Base-by-base conservation (phyloP, 1,284 basidiomycete species). In the Cryptococcus deneoformans region DNA sequence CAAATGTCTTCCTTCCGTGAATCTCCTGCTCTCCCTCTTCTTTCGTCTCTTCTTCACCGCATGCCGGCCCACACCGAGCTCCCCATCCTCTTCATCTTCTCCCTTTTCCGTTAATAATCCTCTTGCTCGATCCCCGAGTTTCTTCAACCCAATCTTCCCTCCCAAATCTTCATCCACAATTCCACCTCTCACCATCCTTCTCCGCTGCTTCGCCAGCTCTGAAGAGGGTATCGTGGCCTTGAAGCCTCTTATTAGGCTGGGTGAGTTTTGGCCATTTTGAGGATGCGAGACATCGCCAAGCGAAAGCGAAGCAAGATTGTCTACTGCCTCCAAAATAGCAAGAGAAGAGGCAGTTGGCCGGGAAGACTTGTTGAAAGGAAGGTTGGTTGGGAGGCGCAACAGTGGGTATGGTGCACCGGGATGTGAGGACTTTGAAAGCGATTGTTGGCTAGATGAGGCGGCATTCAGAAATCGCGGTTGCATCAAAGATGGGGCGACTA, bases 401-500 rank as follows among this genome's bases (percentile, higher is more conserved):
- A 71, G 57, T 35, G 63, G 54, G 50, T 55, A 45, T 55, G 57
- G 64, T 29, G 53, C 37, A 53, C 47, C 39, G 45, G 81, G 75
- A 10, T 58, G 57, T 20, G 20, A 67, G 60, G 14, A 75, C 73
- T 56, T 82, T 82, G 34, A 82, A 76, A 54, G 82, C 79, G 34
- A 82, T 82, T 24, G 84, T 85, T 11, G 86, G 82, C 3, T 87
- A 82, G n/a, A 46, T 40, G 46, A 40, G 42, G 42, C 34, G 6
- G 36, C 9, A 45, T 82, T 84, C 55, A 91, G 83, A 82, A 90
- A 87, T 61, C 85, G 82, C 24, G 90, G 88, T 4, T 90, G 91
- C 90, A 94, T 92, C 67, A 94, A 87, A 59, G 87, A 85, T 10
- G 91, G 91, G 5, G 91, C 90, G 70, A 94, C 91, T 94, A 72